Evolutionary conservation across 2,329 filamentous ascomycete genomes (phyloP).

Genomic region (Ophiostoma sp.): DNA sequence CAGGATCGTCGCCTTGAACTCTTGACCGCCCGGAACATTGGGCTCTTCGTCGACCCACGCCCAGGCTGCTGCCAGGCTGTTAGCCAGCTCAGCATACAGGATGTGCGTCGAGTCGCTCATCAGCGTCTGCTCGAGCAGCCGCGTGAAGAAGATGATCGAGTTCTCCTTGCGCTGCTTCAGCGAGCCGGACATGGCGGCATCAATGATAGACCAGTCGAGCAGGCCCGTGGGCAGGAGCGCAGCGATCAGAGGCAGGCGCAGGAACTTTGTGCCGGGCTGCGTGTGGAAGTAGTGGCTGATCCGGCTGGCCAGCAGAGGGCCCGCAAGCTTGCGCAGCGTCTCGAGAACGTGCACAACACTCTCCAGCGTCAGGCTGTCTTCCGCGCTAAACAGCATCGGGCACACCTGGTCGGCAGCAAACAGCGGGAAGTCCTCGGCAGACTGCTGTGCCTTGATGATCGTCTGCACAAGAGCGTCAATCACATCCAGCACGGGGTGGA

Average conservation of each 20-base stretch:
- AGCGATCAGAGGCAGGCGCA: constrained; percentile 53
- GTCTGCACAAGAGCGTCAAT: constrained; percentile 57
- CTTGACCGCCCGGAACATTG: constrained; percentile 56
- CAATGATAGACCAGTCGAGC: constrained; percentile 59
- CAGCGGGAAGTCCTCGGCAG: constrained; percentile 54
- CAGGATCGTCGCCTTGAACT: constrained; percentile 61
- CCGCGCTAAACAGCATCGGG: constrained; percentile 50
- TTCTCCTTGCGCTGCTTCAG: constrained; percentile 64
- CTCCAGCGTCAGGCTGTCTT: constrained; percentile 54
- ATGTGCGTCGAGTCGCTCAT: constrained; percentile 72
- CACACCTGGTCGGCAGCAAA: constrained; percentile 57
- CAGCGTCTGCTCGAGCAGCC: constrained; percentile 71
- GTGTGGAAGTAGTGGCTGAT: constrained; percentile 53
- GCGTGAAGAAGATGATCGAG: constrained; percentile 73
- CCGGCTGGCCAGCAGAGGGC: constrained; percentile 48
- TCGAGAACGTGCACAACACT: constrained; percentile 58
- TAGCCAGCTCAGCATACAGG: constrained; percentile 78
- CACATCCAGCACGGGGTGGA: constrained; percentile 56
- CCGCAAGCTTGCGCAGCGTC: constrained; percentile 54
- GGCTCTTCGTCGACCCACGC: constrained; percentile 73
- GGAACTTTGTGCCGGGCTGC: constrained; percentile 50
- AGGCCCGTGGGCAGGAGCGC: constrained; percentile 56
- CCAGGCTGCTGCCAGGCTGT: constrained; percentile 74
- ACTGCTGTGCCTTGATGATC: constrained; percentile 58
- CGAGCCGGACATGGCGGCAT: constrained; percentile 66